Conservation (phyloP, 768 basidiomycete species). For the Naganishia onofrii region DNA sequence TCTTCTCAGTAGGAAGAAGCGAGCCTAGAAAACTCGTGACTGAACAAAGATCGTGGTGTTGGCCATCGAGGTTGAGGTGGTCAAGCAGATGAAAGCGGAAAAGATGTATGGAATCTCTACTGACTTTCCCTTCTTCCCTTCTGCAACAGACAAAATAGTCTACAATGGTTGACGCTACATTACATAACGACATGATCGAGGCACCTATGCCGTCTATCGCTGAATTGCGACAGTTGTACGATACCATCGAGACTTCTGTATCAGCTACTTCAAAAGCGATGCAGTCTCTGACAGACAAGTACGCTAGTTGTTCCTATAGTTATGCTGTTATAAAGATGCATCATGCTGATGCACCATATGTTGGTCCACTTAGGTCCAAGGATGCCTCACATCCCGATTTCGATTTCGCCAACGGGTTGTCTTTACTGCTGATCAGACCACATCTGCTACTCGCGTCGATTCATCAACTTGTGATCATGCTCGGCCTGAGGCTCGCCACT, state of each 20-base stretch:
- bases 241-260: constrained; percentile 30
- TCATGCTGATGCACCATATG: constrained; percentile 22
- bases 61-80: neutral
- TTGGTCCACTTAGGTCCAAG: constrained; percentile 30
- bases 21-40: constrained; percentile 55
- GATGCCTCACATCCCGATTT: constrained; percentile 34
- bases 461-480: constrained; percentile 72
- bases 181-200: neutral
- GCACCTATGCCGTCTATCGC: constrained; percentile 18
- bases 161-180: constrained; percentile 2
- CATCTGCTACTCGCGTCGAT: constrained; percentile 79
- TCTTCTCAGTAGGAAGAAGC: constrained; percentile 35
- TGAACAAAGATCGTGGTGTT: constrained; percentile 37
- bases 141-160: neutral
- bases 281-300: constrained; percentile 23
- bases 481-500: constrained; percentile 34
- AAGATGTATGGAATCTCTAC: neutral
- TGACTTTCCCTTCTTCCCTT: constrained; percentile 11
- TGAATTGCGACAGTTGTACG: constrained; percentile 29
- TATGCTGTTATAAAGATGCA: constrained; percentile 10
- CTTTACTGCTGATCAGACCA: constrained; percentile 83
- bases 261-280: constrained; percentile 23
- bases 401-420: constrained; percentile 64
- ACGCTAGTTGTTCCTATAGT: constrained; percentile 22
- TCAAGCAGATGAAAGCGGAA: neutral